These are phyloP conservation scores for Aegle marmelos DNA, from an alignment of 345 rosid species.

Conservation along the genomic window DNA sequence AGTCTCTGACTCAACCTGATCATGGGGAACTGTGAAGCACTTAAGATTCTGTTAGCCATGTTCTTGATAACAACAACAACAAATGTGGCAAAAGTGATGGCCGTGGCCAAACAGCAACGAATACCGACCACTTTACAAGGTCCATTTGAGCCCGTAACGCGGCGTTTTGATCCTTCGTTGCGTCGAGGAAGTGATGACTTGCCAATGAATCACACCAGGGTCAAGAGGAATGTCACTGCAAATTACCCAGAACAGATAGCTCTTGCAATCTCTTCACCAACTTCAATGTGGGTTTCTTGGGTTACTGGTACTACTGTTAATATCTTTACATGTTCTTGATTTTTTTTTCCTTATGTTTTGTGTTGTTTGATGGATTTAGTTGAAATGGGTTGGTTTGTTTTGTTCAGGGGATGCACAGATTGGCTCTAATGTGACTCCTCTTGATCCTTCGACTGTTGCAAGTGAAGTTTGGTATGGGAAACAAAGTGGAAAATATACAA, in stretches of 20 bases:
- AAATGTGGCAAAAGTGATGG: neutral
- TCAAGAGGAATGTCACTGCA: conserved; percentile 52
- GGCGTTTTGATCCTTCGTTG: conserved; percentile 65
- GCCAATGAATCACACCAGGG: conserved; percentile 65
- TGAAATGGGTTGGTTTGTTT: conserved; percentile 9
- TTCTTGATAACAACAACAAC: conserved; percentile 16
- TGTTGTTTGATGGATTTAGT: conserved; percentile 8
- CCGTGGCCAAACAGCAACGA: neutral
- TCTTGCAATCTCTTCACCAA: conserved; percentile 61
- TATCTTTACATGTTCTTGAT: neutral
- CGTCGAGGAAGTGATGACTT: conserved; percentile 80
- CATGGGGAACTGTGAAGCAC: neutral
- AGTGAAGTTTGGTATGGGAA: conserved; percentile 80
- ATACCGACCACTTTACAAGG: conserved; percentile 78
- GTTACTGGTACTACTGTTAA: conserved; percentile 52
- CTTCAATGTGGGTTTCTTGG: conserved; percentile 93
- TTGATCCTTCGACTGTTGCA: conserved; percentile 49
- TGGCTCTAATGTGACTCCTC: conserved; percentile 53
- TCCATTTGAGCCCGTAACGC: conserved; percentile 65
- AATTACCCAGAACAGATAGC: conserved; percentile 72
- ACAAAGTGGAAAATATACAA: conserved; percentile 40
- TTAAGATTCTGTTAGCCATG: neutral
- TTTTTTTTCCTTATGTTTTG: neutral
- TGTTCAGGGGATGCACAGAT: conserved; percentile 66
- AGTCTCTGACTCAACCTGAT: neutral